A percentile compares a stretch with the other conserved stretches of the same genome.
Evolutionary conservation across 495 filamentous ascomycete genomes (phyloP).

Genomic region (Sordaria brevicollis): DNA sequence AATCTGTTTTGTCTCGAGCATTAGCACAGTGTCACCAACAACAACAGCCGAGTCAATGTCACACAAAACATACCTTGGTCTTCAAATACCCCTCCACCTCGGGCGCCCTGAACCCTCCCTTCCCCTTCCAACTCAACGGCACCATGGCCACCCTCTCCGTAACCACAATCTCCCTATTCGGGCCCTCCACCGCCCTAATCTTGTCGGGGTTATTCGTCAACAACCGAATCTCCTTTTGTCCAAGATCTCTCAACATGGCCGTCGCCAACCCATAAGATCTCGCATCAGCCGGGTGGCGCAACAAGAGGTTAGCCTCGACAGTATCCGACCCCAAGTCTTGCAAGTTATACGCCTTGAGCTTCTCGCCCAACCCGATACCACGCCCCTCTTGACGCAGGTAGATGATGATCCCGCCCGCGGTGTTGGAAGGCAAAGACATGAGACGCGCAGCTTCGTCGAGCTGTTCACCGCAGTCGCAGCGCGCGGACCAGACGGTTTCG

Average conservation of each 20-base stretch:
- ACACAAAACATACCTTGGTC: constrained; percentile 63
- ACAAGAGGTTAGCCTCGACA: constrained; percentile 84
- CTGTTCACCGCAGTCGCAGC: constrained; percentile 97
- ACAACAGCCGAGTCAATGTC: not conserved
- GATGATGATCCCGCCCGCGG: constrained; percentile 77
- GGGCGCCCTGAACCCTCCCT: constrained; percentile 69
- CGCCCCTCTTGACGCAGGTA: constrained; percentile 94
- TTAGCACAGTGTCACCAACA: constrained; percentile 7
- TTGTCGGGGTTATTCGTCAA: constrained; percentile 99
- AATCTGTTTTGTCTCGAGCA: constrained; percentile 20
- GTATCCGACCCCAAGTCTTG: constrained; percentile 94
- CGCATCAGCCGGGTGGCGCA: constrained; percentile 90
- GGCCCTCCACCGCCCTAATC: constrained; percentile 86
- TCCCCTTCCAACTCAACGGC: constrained; percentile 85
- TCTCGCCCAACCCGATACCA: constrained; percentile 88
- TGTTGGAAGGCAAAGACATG: constrained; percentile 68
- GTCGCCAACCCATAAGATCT: constrained; percentile 90
- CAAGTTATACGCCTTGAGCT: constrained; percentile 95
- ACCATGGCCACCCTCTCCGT: constrained; percentile 91
- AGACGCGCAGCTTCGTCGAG: constrained; percentile 90
- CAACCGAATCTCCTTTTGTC: constrained; percentile 63
- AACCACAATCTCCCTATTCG: constrained; percentile 75
- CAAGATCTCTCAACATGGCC: constrained; percentile 83
- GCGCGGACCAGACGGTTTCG: constrained; percentile 94
- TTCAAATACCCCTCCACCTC: constrained; percentile 89